Evolutionary conservation across 305 asterid species (phyloP).

Genomic region (Fraxinus albicans): DNA sequence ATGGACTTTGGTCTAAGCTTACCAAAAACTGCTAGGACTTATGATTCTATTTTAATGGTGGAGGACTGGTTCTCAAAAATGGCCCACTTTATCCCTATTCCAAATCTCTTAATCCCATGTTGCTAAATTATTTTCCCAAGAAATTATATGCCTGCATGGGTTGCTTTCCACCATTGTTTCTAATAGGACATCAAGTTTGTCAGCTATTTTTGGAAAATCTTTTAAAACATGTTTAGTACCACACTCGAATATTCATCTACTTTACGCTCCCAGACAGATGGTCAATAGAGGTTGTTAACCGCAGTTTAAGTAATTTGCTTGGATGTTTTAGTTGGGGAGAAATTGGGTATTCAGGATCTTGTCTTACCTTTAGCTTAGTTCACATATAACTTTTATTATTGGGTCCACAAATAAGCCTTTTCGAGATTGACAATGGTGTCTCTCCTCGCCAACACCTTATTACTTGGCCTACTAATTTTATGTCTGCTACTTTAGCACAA

Average conservation of each 20-base stretch:
- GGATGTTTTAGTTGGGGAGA: not conserved
- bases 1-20: too few relatives aligned
- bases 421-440: too few relatives aligned
- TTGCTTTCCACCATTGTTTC: not conserved
- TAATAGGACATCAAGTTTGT: not conserved
- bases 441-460: too few relatives aligned
- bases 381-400: not conserved
- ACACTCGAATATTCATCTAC: not conserved
- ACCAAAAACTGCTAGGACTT: too few relatives aligned
- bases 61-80: too few relatives aligned
- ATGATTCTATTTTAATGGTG: too few relatives aligned
- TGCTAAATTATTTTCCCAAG: not conserved
- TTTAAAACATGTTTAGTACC: not conserved
- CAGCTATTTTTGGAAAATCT: not conserved
- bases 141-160: not conserved
- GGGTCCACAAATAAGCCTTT: too few relatives aligned
- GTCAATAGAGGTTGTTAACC: not conserved
- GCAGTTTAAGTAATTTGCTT: not conserved
- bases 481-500: too few relatives aligned
- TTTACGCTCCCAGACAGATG: not conserved
- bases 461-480: too few relatives aligned
- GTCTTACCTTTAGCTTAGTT: not conserved
- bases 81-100: too few relatives aligned
- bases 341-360: not conserved
- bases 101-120: too few relatives aligned